Base-by-base conservation (phyloP, 805 yeast species). In the Candida pseudoglaebosa region DNA sequence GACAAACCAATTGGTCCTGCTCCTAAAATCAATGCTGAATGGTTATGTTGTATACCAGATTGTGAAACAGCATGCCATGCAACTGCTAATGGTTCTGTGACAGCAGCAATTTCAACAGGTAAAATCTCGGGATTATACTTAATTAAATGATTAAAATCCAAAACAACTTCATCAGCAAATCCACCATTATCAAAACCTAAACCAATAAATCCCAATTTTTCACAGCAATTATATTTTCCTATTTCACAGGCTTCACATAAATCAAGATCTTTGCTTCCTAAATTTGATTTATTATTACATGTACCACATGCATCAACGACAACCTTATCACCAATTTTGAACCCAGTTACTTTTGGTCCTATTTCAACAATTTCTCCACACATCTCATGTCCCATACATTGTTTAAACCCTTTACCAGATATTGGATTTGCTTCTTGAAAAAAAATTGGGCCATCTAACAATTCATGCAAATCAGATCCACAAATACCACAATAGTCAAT, bases 1-100 rank as follows among this genome's bases (percentile, higher is more conserved):
- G 82, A 75, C 17, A 80, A 57, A 4, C 84, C 84, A 52, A 79
- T 78, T 16, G 83, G 81, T 4, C 84, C 84, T 19, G 78, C 76
- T 21, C 84, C 84, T 12, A 79, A 51, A 12, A 79, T 74, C 34
- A 78, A 57, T 3, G 78, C 80, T 4, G 70, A 52, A 24, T 70
- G 61, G 14, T 78, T 78, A 5, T 49, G 54, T 38, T 56, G 39
- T 45, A 72, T 56, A 6, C 56, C 55, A 0, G 77, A 59, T 4
- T 67, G 57, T 40, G 67, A 62, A 22, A 72, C 75, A 1, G 82
- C 82, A 48, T 79, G 84, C 73, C 78, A 77, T 1, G 82, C 71
- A 13, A 78, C 83, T 5, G 78, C 61, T 30, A 78, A 54, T 3
- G 84, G 84, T 54, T 78, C 82, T 24, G 72, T 65, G 36, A 78